Conservation (phyloP, 1,139 yeast genomes). For the Magnusiomyces magnusii region DNA sequence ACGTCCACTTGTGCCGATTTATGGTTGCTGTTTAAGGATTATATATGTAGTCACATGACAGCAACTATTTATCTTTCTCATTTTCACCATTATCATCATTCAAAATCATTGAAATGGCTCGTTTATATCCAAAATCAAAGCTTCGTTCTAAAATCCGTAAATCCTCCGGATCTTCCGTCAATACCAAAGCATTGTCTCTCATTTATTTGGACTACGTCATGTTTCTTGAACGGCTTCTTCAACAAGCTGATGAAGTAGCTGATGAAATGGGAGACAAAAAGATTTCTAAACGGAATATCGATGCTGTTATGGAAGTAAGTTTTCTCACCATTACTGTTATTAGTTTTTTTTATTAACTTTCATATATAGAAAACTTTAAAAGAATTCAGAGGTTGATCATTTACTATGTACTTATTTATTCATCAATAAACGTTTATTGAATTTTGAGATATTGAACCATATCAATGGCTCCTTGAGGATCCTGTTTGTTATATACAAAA, state of each 20-base stretch:
- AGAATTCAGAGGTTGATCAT: background rate
- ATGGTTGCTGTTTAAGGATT: background rate
- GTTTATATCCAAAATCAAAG: background rate
- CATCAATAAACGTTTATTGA: background rate
- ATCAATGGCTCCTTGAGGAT: conserved; percentile 66
- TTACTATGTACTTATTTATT: too few species aligned
- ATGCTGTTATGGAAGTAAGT: background rate
- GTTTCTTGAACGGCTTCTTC: conserved; percentile 21
- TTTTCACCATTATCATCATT: background rate
- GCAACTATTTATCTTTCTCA: background rate
- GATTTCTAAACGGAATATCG: background rate
- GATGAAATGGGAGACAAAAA: background rate
- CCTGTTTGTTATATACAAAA: conserved; percentile 84
- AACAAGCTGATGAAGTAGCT: conserved; percentile 18
- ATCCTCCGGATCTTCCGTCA: background rate
- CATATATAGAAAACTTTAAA: background rate
- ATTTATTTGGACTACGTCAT: conserved; percentile 24
- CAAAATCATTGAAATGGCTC: too few species aligned
- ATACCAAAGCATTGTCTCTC: background rate
- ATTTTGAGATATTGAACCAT: conserved; percentile 39
- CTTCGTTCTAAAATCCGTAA: background rate
- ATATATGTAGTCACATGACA: background rate
- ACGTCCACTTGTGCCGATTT: background rate
- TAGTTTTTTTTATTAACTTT: background rate
- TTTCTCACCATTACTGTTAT: background rate